Base-by-base conservation (phyloP, 148 eudicot species). In the Tetragonia tetragonoides region DNA sequence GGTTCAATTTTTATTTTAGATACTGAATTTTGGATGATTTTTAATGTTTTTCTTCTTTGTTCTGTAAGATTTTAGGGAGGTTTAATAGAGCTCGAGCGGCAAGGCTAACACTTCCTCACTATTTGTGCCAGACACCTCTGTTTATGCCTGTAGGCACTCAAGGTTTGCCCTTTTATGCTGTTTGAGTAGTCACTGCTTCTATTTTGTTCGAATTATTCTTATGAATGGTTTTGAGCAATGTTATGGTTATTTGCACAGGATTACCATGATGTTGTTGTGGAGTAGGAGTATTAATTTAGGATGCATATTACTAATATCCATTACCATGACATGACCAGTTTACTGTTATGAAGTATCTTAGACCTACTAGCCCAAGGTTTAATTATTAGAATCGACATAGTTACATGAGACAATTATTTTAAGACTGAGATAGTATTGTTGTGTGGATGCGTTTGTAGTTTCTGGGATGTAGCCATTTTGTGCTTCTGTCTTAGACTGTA, bases 101-200 rank as follows among this genome's bases (percentile, higher is more conserved):
- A 62, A 87, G 72, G 63, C 83, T 92, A 59, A 86, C 89, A 24
- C 93, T 92, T 53, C 93, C 95, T 10, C 98, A 94, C 84, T 88
- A 79, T 87, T 80, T 82, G 20, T 90, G 92, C 82, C 93, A 92
- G 77, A 94, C 98, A 14, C 98, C 98, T 80, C 85, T 94, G 62
- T 94, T 94, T 73, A 94, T 94, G 98, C 98, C 98, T 11, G 98
- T 94, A 5, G 98, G 98, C 23, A 94, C 97, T n/a, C 93, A 94
- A 90, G 98, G 98, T 93, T 54, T 68, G 86, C 61, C 74, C 4
- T 39, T 7, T 42, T n/a, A 11, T 41, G 24, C 71, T 39, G n/a
- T 68, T 68, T 68, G 34, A 68, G 28, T 54, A n/a, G 72, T 2
- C 5, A 7, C 15, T 10, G 15, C 17, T 10, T 10, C 57, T 8